These are phyloP conservation scores for Lichtheimia hyalospora DNA, from an alignment of 371 early-diverging fungal genomes.

Conservation along the genomic window DNA sequence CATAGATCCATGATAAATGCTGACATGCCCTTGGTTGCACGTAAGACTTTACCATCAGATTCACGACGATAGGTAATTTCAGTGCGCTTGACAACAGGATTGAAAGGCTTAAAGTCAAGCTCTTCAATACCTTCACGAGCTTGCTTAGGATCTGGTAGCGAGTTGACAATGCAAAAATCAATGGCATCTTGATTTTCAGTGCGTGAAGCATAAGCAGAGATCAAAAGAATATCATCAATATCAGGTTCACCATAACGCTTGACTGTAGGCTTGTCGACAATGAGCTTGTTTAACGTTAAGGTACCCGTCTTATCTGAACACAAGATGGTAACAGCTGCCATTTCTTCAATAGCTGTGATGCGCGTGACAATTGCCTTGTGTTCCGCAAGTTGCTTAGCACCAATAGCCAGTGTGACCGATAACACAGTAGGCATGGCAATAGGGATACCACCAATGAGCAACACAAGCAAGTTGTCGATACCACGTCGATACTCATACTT, in stretches of 20 bases:
- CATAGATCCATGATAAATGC: slow-evolving; percentile 73
- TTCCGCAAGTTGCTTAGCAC: slow-evolving; percentile 90
- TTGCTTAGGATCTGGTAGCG: slow-evolving; percentile 55
- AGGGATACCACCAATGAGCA: slow-evolving; percentile 82
- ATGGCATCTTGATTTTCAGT: slow-evolving; percentile 80
- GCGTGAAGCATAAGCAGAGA: slow-evolving; percentile 71
- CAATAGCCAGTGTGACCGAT: slow-evolving; percentile 93
- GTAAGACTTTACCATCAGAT: slow-evolving; percentile 62
- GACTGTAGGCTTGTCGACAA: slow-evolving; percentile 67
- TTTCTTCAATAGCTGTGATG: slow-evolving; percentile 88
- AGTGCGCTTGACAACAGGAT: slow-evolving; percentile 88
- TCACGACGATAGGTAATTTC: slow-evolving; percentile 71
- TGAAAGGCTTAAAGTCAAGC: slow-evolving; percentile 85
- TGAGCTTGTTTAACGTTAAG: slow-evolving; percentile 91
- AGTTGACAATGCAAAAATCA: slow-evolving; percentile 74
- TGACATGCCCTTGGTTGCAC: slow-evolving; percentile 79
- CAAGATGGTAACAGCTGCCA: slow-evolving; percentile 91
- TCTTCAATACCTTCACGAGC: slow-evolving; percentile 71
- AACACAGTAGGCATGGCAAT: slow-evolving; percentile 85
- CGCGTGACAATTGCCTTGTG: slow-evolving; percentile 92
- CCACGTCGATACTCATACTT: slow-evolving; percentile 69
- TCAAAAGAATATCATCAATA: slow-evolving; percentile 59
- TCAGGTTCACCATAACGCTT: slow-evolving; percentile 58
- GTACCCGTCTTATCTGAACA: slow-evolving; percentile 98
- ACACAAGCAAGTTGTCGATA: slow-evolving; percentile 73